Evolutionary conservation across 768 basidiomycete species (phyloP), one percentile per base, ranked within the genome.

Genomic region (Mycena kentingensis): DNA sequence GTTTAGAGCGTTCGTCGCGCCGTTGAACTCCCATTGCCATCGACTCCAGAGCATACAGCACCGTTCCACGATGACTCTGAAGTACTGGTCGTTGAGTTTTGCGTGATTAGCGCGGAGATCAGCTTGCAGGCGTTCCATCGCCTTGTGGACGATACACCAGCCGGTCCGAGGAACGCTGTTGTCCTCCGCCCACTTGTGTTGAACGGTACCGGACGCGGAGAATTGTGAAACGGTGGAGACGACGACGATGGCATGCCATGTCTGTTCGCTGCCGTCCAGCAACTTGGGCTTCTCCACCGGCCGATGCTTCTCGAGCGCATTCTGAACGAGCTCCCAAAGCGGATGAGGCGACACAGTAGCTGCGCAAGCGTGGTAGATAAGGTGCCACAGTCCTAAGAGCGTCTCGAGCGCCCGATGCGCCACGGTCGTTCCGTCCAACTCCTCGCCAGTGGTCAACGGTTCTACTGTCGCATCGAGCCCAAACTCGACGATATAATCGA

Each of bases 141-240:
- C 84, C 28, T 70, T 56, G 1, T 73, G 61, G 18, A 88, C 81
- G 1, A 88, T 65, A 0, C 79, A 74, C 95, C 95, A 98, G 11
- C 76, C 78, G 1, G 83, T 70, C 3, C 75, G 70, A 15, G 88
- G 73, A 3, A 70, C 70, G 21, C 69, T 67, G 5, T 53, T 50
- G 18, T 73, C 64, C 4, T 24, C 67, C 69, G 12, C 10, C 13
- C 70, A 60, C 12, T 57, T 61, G 7, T 61, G 54, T 10, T 68
- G 67, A 10, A 67, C 63, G 70, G 74, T 71, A n/a, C 75, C 75
- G 52, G 71, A 66, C 5, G 73, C 62, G 1, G 86, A 87, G 71
- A 96, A 90, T 61, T 94, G 93, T 0, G 90, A 89, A 12, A 95
- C 67, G 1, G 85, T 79, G 52, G 83, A 88, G 1, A 95, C 67